These are phyloP conservation scores for Acanthochlamys bracteata DNA, from an alignment of 106 monocot species.

Conservation along the genomic window DNA sequence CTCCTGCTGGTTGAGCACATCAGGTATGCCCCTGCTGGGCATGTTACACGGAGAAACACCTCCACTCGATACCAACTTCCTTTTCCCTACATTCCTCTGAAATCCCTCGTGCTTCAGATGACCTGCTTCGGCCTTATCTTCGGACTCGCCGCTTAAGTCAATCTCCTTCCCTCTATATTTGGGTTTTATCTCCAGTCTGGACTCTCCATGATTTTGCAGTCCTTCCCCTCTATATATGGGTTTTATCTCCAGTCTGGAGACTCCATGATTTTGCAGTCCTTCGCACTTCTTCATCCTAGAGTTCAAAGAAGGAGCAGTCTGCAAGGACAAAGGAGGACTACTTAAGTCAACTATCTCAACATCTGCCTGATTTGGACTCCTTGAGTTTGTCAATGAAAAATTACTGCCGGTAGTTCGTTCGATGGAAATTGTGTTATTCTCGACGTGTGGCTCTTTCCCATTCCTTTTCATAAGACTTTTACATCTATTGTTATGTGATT, in stretches of 20 bases:
- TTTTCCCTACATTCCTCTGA: neutral
- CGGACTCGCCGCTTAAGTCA: slow-evolving; percentile 13
- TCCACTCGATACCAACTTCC: slow-evolving; percentile 10
- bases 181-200: neutral
- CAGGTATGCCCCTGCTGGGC: neutral
- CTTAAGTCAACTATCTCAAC: slow-evolving; percentile 1
- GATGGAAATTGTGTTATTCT: neutral
- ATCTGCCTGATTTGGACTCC: neutral
- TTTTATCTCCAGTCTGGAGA: neutral
- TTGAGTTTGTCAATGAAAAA: neutral
- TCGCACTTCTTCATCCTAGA: neutral
- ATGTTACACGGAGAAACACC: slow-evolving; percentile 2
- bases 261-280: neutral
- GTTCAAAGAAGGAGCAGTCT: neutral
- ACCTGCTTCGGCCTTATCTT: slow-evolving; percentile 2
- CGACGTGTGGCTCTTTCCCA: slow-evolving; percentile 4
- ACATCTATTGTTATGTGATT: slow-evolving; percentile 17
- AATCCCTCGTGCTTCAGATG: neutral
- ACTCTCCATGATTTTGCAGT: neutral
- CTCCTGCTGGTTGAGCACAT: slow-evolving; percentile 1
- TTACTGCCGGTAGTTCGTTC: neutral
- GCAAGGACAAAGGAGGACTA: neutral
- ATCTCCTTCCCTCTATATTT: slow-evolving; percentile 19
- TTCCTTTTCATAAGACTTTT: slow-evolving; percentile 1
- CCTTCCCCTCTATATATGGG: slow-evolving; percentile 9